Percentiles rank a stretch among this genome's conserved stretches.
phyloP scores from a whole-genome alignment of 163 green algal genomes.

The Chloromonas sp. region DNA sequence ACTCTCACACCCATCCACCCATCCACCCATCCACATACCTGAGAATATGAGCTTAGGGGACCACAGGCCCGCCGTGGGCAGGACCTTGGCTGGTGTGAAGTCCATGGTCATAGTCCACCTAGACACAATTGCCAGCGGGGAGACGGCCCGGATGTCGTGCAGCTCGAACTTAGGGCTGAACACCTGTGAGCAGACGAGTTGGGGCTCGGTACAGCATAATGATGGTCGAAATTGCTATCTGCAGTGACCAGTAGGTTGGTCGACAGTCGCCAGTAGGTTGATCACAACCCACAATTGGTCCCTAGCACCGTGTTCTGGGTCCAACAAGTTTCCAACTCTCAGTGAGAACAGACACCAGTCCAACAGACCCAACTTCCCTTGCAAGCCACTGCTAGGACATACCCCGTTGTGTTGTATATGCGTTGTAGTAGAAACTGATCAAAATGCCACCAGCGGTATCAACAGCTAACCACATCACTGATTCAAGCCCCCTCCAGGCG shows the following conservation, averaged over 20 bases:
- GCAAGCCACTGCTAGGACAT: too few species aligned
- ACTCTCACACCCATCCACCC: background rate
- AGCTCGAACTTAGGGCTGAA: slow-evolving; percentile 47
- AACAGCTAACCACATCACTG: too few species aligned
- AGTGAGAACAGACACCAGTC: too few species aligned
- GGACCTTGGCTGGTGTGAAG: slow-evolving; percentile 29
- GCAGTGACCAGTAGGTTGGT: background rate
- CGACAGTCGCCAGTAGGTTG: background rate
- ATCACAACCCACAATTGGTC: background rate
- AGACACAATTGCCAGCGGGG: slow-evolving; percentile 28
- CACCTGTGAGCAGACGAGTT: slow-evolving; percentile 8
- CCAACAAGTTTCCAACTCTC: too few species aligned
- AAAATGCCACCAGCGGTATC: too few species aligned
- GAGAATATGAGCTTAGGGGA: slow-evolving; percentile 52
- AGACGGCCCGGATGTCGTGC: slow-evolving; percentile 43
- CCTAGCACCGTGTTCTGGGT: background rate
- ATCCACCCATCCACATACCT: slow-evolving; percentile 14
- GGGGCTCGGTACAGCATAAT: too few species aligned
- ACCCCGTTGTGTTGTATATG: too few species aligned
- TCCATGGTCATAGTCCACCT: slow-evolving; percentile 63
- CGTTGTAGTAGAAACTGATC: too few species aligned
- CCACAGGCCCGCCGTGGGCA: slow-evolving; percentile 32
- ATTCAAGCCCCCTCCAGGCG: too few species aligned
- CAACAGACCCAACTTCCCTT: too few species aligned
- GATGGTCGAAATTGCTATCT: background rate